phyloP scores from a whole-genome alignment of 1,284 basidiomycete genomes.

The Puccinia coronata region DNA sequence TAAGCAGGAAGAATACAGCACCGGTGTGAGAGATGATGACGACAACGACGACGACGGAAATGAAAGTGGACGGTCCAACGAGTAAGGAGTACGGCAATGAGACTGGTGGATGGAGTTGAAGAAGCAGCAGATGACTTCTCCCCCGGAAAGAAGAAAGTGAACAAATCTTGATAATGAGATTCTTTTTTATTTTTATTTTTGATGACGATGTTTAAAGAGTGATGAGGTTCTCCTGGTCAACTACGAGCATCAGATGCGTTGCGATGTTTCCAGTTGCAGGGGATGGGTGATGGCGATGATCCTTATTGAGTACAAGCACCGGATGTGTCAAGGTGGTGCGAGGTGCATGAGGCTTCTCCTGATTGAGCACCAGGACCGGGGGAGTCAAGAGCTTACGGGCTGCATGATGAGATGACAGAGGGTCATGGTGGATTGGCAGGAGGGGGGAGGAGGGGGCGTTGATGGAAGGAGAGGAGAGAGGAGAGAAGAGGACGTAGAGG shows the following conservation, averaged over 20 bases:
- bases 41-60: background rate
- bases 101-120: too few species aligned
- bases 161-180: background rate
- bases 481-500: constrained; percentile 3
- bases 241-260: too few species aligned
- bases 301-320: too few species aligned
- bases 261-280: too few species aligned
- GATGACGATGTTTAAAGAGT: background rate
- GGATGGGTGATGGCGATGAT: too few species aligned
- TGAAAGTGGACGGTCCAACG: background rate
- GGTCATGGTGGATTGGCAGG: background rate
- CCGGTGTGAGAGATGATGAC: background rate
- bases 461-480: background rate
- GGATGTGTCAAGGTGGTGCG: too few species aligned
- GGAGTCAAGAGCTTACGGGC: too few species aligned
- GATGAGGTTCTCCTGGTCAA: background rate
- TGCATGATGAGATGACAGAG: background rate
- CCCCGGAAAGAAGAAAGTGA: background rate
- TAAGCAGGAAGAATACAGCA: background rate
- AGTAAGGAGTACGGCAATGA: too few species aligned
- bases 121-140: too few species aligned
- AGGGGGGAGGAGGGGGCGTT: background rate
- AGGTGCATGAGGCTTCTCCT: too few species aligned
- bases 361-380: background rate
- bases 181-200: background rate